These are phyloP conservation scores for Novakomyces olei DNA, from an alignment of 805 yeast species.

Conservation along the genomic window DNA sequence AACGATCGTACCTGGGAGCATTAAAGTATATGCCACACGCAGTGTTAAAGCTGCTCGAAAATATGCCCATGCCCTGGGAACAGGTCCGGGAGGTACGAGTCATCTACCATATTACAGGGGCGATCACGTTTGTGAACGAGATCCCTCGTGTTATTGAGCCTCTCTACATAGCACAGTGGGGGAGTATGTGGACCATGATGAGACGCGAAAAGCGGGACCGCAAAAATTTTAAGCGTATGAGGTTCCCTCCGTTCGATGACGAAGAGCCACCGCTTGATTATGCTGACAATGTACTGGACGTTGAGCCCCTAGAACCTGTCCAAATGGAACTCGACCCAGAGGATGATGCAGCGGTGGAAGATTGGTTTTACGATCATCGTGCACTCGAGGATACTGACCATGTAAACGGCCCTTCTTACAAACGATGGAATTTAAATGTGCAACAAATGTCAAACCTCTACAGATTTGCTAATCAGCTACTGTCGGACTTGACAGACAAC, in stretches of 20 bases:
- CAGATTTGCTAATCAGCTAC: constrained; percentile 46
- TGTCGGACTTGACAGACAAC: constrained; percentile 34
- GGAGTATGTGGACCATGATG: constrained; percentile 80
- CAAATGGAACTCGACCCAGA: constrained; percentile 39
- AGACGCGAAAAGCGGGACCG: constrained; percentile 83
- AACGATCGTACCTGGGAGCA: constrained; percentile 72
- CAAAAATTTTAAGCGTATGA: constrained; percentile 69
- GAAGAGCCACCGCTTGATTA: constrained; percentile 84
- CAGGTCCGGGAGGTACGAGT: constrained; percentile 64
- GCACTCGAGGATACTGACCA: constrained; percentile 38
- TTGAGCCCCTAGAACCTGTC: constrained; percentile 53
- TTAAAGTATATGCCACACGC: constrained; percentile 94
- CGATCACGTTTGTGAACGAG: constrained; percentile 86
- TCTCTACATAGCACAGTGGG: constrained; percentile 86
- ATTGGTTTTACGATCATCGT: constrained; percentile 63
- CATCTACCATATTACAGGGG: constrained; percentile 75
- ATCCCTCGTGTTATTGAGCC: constrained; percentile 82
- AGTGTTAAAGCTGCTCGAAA: constrained; percentile 63
- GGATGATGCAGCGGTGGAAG: constrained; percentile 37
- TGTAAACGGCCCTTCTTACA: constrained; percentile 61
- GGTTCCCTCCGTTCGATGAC: constrained; percentile 91
- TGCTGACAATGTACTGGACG: constrained; percentile 53
- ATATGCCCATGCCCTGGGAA: constrained; percentile 99
- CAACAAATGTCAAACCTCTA: constrained; percentile 43
- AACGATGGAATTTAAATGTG: constrained; percentile 42